Conservation (phyloP, 208 protist species). For the Trypanosomatidae sp. region DNA sequence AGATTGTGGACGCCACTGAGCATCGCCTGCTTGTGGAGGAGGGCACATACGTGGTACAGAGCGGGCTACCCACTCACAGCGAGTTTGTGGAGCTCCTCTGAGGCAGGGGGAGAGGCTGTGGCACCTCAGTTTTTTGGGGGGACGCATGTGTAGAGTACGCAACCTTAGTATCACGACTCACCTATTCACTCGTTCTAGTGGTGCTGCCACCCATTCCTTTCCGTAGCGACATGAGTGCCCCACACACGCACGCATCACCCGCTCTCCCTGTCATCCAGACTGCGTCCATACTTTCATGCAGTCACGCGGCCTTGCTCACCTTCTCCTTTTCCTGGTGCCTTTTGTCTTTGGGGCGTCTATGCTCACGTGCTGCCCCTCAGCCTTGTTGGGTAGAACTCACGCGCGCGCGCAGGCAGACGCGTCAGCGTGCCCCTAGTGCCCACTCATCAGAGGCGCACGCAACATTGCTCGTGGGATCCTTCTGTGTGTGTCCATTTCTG, state of each 20-base stretch:
- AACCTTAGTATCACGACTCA: neutral
- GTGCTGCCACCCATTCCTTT: neutral
- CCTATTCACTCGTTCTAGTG: neutral
- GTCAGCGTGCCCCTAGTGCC: neutral
- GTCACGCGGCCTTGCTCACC: too few relatives aligned
- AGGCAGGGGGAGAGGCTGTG: neutral
- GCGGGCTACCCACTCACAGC: slow-evolving; percentile 15
- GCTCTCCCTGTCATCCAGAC: too few relatives aligned
- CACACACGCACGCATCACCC: neutral
- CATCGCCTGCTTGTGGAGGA: slow-evolving; percentile 38
- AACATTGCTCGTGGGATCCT: neutral
- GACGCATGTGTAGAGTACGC: neutral
- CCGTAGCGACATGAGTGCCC: neutral
- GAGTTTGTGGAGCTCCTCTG: slow-evolving; percentile 15
- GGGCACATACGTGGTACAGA: slow-evolving; percentile 47
- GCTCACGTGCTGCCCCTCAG: neutral
- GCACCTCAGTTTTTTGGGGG: neutral
- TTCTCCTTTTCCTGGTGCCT: too few relatives aligned
- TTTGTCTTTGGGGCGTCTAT: neutral
- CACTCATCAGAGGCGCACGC: neutral
- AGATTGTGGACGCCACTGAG: slow-evolving; percentile 32
- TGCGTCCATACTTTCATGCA: too few relatives aligned
- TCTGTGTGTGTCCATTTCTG: neutral
- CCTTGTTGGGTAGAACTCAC: neutral
- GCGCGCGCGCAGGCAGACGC: neutral